Evolutionary conservation across 2,329 filamentous ascomycete genomes (phyloP).

Genomic region (Graphilbum fragrans): DNA sequence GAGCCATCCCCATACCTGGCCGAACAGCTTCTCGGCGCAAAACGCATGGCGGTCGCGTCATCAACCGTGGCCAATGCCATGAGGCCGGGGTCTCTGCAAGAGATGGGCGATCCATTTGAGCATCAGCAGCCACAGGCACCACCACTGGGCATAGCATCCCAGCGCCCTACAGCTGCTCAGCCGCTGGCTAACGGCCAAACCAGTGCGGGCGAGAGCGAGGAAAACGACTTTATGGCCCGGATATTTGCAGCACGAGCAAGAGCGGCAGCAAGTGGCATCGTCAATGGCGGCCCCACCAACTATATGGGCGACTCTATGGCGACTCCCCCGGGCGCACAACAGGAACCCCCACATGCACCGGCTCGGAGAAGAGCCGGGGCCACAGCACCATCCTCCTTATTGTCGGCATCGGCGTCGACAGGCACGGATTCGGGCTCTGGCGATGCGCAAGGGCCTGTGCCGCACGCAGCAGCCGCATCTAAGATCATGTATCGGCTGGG

Average conservation of each 20-base stretch:
- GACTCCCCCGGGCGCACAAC: constrained; percentile 40
- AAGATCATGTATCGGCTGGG: constrained; percentile 48
- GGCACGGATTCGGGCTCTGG: constrained; percentile 35
- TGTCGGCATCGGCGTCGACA: constrained; percentile 19
- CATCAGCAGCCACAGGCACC: constrained; percentile 19
- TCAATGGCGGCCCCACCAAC: constrained; percentile 21
- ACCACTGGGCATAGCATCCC: neutral
- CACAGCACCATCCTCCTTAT: too few relatives aligned
- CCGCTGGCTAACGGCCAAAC: neutral
- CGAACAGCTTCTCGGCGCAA: constrained; percentile 12
- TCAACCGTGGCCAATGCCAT: neutral
- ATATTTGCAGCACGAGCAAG: constrained; percentile 39
- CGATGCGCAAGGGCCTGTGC: constrained; percentile 24
- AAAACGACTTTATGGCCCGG: constrained; percentile 44
- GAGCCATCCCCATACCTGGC: constrained; percentile 26
- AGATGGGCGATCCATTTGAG: constrained; percentile 39
- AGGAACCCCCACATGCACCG: constrained; percentile 40
- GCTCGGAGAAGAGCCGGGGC: constrained; percentile 40
- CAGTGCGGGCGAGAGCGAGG: constrained; percentile 23
- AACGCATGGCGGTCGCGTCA: neutral
- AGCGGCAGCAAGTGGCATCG: constrained; percentile 16
- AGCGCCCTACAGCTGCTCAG: neutral
- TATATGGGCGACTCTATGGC: constrained; percentile 43
- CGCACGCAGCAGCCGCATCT: constrained; percentile 27
- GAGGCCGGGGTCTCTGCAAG: constrained; percentile 16